Percentiles rank a stretch among this genome's conserved stretches.
phyloP scores from a whole-genome alignment of 495 filamentous ascomycete species.

The Aspergillus saccharolyticus region DNA sequence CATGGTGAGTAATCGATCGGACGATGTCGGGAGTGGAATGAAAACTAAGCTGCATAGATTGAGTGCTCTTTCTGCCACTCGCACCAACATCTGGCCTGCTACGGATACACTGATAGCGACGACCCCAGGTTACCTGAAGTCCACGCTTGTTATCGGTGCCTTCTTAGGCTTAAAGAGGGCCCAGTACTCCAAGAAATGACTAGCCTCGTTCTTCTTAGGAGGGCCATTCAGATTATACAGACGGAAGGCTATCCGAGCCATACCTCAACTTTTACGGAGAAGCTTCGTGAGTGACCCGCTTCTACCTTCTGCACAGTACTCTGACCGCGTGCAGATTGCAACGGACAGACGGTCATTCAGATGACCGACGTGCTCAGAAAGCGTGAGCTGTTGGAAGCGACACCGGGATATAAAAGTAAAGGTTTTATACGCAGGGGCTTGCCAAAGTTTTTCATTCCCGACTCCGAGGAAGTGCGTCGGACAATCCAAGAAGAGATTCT shows the following conservation, averaged over 20 bases:
- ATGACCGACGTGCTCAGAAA: slow-evolving; percentile 27
- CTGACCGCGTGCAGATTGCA: slow-evolving; percentile 31
- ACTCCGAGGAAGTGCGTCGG: slow-evolving; percentile 15
- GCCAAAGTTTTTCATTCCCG: slow-evolving; percentile 21
- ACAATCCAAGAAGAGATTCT: slow-evolving; percentile 25
- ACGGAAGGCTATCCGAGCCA: slow-evolving; percentile 23
- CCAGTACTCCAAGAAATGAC: slow-evolving; percentile 29
- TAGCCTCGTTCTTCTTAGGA: slow-evolving; percentile 29
- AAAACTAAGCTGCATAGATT: slow-evolving; percentile 26
- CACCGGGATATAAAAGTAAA: slow-evolving; percentile 26
- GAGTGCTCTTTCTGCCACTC: slow-evolving; percentile 42
- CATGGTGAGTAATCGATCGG: slow-evolving; percentile 32
- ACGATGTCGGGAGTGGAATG: not conserved
- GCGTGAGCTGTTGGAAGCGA: slow-evolving; percentile 24
- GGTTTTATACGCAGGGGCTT: slow-evolving; percentile 21
- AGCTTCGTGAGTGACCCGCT: slow-evolving; percentile 22
- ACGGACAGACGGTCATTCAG: slow-evolving; percentile 22
- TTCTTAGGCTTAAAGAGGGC: slow-evolving; percentile 35
- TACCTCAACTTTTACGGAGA: slow-evolving; percentile 20
- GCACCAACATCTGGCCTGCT: slow-evolving; percentile 47
- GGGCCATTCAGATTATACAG: slow-evolving; percentile 24
- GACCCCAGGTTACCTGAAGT: slow-evolving; percentile 29
- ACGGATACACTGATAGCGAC: slow-evolving; percentile 31
- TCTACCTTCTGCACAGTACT: not conserved
- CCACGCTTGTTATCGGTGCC: slow-evolving; percentile 47